These are phyloP conservation scores for Fusarium temperatum DNA, from an alignment of 2,329 filamentous ascomycete species.

Conservation along the genomic window DNA sequence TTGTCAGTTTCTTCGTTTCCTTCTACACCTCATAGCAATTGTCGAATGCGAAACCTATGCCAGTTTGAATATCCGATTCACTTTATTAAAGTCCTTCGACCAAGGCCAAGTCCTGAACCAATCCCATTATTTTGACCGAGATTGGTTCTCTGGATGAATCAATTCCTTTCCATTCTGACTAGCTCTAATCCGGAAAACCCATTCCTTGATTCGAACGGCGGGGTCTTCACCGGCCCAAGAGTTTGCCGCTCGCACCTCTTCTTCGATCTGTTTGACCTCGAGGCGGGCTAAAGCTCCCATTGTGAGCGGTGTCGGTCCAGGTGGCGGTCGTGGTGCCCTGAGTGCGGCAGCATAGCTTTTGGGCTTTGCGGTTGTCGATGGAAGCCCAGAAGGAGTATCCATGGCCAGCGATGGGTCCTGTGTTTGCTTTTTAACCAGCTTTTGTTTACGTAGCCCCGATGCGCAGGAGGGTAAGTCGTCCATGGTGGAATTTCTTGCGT, in stretches of 20 bases:
- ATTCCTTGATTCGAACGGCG: not conserved
- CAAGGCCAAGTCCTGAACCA: not conserved
- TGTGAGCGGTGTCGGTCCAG: not conserved
- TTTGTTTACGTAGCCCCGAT: not conserved
- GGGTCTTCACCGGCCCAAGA: not conserved
- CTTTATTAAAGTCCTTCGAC: too few relatives aligned
- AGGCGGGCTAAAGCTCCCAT: not conserved
- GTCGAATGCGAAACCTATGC: not conserved
- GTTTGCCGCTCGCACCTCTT: not conserved
- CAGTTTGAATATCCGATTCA: too few relatives aligned
- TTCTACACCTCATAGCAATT: too few relatives aligned
- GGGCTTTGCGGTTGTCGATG: too few relatives aligned
- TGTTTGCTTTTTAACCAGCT: not conserved
- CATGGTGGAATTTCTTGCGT: not conserved
- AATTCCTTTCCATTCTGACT: not conserved
- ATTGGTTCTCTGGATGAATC: not conserved
- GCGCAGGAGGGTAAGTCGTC: not conserved
- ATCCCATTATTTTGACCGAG: not conserved
- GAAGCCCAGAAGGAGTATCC: not conserved
- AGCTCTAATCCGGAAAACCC: not conserved
- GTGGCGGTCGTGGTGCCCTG: not conserved
- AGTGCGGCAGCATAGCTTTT: not conserved
- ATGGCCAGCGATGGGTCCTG: not conserved
- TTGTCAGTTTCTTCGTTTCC: too few relatives aligned
- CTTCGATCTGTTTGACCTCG: not conserved